These are phyloP conservation scores for Scleroderma bovista DNA, from an alignment of 768 basidiomycete species.

Conservation along the genomic window DNA sequence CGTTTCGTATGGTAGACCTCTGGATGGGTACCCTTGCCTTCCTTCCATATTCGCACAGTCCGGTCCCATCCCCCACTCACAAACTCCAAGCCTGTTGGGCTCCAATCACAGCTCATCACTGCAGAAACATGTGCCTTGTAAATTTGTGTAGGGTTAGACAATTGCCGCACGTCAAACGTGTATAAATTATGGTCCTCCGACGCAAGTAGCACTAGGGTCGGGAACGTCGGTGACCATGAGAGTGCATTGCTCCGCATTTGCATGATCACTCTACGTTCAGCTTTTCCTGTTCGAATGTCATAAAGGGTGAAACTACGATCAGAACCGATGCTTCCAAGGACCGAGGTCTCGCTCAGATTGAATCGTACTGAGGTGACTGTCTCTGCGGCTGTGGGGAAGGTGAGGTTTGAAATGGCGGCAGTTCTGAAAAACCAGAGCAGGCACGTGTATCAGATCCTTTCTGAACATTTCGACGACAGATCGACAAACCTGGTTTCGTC, in stretches of 20 bases:
- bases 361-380: constrained; percentile 86
- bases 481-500: constrained; percentile 85
- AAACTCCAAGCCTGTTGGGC: constrained; percentile 91
- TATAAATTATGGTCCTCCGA: constrained; percentile 99
- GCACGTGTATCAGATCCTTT: constrained; percentile 7
- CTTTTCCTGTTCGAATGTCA: constrained; percentile 95
- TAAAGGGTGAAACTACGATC: constrained; percentile 96
- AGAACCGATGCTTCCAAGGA: constrained; percentile 91
- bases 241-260: constrained; percentile 90
- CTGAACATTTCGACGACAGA: not conserved
- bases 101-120: constrained; percentile 97
- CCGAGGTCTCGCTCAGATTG: constrained; percentile 90
- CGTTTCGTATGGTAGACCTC: constrained; percentile 98
- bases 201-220: constrained; percentile 86
- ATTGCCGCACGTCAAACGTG: constrained; percentile 90
- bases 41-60: constrained; percentile 89
- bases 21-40: constrained; percentile 70
- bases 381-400: constrained; percentile 83
- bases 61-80: constrained; percentile 97
- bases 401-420: constrained; percentile 79
- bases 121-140: constrained; percentile 98
- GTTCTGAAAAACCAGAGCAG: constrained; percentile 43
- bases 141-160: constrained; percentile 79
- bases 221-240: constrained; percentile 94
- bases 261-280: constrained; percentile 88